A percentile compares a stretch with the other conserved stretches of the same genome.
phyloP scores from a whole-genome alignment of 306 rosid genomes.

The Prunus davidiana region DNA sequence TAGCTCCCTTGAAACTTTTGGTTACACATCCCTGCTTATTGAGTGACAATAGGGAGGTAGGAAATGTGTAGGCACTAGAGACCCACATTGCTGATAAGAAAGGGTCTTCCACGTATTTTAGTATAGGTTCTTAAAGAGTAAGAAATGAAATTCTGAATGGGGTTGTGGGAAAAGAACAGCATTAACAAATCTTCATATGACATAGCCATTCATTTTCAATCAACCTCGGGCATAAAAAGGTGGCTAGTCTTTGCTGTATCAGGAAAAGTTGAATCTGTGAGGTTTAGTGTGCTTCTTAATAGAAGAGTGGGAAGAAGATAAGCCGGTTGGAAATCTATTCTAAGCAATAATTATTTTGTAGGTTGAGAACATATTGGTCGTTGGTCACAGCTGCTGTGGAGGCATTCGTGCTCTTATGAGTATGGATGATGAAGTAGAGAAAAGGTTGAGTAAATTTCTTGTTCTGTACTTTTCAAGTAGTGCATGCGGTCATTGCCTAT shows the following conservation, averaged over 20 bases:
- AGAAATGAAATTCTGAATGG: not conserved
- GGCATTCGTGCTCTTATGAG: conserved; percentile 97
- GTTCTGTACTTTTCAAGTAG: conserved; percentile 6
- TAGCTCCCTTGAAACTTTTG: not conserved
- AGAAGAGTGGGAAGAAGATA: not conserved
- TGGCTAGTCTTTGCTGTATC: not conserved
- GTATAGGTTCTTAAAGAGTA: not conserved
- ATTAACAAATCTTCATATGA: not conserved
- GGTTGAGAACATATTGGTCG: conserved; percentile 84
- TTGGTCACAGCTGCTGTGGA: conserved; percentile 98
- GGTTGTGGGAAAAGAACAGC: not conserved
- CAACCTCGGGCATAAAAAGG: not conserved
- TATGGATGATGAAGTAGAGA: conserved; percentile 58
- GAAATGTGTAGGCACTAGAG: not conserved
- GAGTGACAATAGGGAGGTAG: not conserved
- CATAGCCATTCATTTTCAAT: not conserved
- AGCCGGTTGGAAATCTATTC: not conserved
- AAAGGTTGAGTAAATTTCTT: conserved; percentile 41
- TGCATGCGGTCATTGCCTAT: conserved; percentile 9
- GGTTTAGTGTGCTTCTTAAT: no score
- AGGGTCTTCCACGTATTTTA: not conserved
- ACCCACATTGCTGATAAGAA: not conserved
- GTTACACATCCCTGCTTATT: not conserved
- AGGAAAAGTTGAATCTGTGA: not conserved
- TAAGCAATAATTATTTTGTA: conserved; percentile 25